phyloP scores from a whole-genome alignment of 371 early-diverging fungal species.

The Mycotypha africana region DNA sequence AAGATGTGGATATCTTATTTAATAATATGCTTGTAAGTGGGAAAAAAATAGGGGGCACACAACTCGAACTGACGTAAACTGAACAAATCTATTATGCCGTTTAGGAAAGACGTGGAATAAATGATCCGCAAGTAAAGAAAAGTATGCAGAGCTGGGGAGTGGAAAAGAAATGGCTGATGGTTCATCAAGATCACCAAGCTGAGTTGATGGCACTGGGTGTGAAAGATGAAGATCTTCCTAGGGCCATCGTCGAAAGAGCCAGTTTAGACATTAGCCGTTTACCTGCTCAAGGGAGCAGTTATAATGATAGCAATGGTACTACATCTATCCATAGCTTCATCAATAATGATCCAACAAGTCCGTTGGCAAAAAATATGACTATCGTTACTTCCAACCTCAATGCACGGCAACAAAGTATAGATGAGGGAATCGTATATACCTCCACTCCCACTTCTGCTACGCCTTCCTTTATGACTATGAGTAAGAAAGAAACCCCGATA shows the following conservation, averaged over 20 bases:
- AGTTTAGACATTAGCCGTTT: slow-evolving; percentile 6
- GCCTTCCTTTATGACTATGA: not conserved
- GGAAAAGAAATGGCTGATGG: slow-evolving; percentile 47
- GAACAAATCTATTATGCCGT: too few relatives aligned
- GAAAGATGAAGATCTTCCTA: not conserved
- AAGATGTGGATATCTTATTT: slow-evolving; percentile 26
- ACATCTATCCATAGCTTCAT: not conserved
- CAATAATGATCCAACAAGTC: not conserved
- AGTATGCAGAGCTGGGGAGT: slow-evolving; percentile 32
- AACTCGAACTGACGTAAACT: too few relatives aligned
- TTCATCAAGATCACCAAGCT: slow-evolving; percentile 43
- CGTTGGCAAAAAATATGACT: not conserved
- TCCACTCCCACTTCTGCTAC: not conserved
- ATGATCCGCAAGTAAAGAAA: slow-evolving; percentile 22
- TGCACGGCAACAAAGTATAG: not conserved
- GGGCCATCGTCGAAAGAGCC: slow-evolving; percentile 1
- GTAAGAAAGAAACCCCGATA: too few relatives aligned
- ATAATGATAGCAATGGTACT: not conserved
- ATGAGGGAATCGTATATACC: too few relatives aligned
- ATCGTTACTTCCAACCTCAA: not conserved
- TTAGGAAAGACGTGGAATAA: slow-evolving; percentile 41
- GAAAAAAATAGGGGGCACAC: not conserved
- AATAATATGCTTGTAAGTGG: slow-evolving; percentile 33
- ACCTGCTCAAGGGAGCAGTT: not conserved
- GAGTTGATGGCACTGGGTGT: slow-evolving; percentile 23